These are phyloP conservation scores for Sugiyamaella novakii DNA, from an alignment of 1,139 yeast species.

Conservation along the genomic window DNA sequence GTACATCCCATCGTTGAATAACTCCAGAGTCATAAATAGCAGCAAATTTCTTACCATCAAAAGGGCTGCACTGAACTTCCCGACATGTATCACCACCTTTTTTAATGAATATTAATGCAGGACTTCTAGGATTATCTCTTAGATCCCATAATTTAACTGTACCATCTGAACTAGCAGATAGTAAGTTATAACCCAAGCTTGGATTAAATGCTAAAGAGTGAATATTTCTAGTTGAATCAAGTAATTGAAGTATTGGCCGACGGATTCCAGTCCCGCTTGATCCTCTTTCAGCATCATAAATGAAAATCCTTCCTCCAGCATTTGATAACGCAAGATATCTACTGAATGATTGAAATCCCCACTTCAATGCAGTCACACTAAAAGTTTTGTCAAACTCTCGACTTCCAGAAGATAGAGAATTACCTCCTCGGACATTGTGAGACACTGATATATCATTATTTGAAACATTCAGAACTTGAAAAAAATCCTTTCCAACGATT, in stretches of 20 bases:
- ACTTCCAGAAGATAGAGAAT: slow-evolving; percentile 25
- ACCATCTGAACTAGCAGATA: slow-evolving; percentile 94
- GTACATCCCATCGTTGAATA: slow-evolving; percentile 78
- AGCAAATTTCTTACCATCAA: slow-evolving; percentile 53
- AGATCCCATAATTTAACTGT: slow-evolving; percentile 86
- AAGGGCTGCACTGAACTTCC: slow-evolving; percentile 46
- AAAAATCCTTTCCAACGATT: slow-evolving; percentile 39
- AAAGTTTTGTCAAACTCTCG: slow-evolving; percentile 38
- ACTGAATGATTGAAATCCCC: slow-evolving; percentile 40
- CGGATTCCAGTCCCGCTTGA: slow-evolving; percentile 31
- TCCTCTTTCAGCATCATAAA: slow-evolving; percentile 50
- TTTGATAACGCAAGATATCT: slow-evolving; percentile 38
- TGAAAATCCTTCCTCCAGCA: slow-evolving; percentile 44
- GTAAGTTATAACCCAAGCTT: slow-evolving; percentile 57
- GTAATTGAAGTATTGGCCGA: slow-evolving; percentile 41
- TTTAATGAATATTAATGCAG: slow-evolving; percentile 53
- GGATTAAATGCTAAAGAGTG: slow-evolving; percentile 75
- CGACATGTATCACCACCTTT: slow-evolving; percentile 47
- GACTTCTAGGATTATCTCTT: slow-evolving; percentile 52
- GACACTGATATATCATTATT: slow-evolving; percentile 12
- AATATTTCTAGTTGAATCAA: slow-evolving; percentile 79
- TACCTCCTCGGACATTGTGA: slow-evolving; percentile 22
- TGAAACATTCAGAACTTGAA: slow-evolving; percentile 24
- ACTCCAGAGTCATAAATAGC: slow-evolving; percentile 91
- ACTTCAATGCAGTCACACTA: slow-evolving; percentile 42